These are phyloP conservation scores for Alternaria arbusti DNA, from an alignment of 2,329 filamentous ascomycete genomes.

Conservation along the genomic window DNA sequence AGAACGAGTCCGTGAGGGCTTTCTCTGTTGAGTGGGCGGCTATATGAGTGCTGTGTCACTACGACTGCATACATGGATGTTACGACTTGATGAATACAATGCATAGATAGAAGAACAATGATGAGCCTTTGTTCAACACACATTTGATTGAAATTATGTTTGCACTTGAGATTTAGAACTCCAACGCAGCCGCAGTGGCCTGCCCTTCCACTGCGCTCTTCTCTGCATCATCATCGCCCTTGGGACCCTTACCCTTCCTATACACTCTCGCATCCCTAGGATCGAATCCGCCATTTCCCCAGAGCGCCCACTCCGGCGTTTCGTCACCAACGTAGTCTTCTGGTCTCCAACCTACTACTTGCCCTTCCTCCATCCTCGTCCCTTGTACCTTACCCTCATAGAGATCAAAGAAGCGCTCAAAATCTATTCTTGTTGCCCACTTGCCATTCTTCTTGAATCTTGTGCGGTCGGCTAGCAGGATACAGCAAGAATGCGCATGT, in stretches of 20 bases:
- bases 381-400: slow-evolving; percentile 64
- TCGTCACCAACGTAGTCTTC: slow-evolving; percentile 88
- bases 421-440: slow-evolving; percentile 94
- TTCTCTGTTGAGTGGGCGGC: slow-evolving; percentile 95
- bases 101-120: slow-evolving; percentile 6
- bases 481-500: slow-evolving; percentile 93
- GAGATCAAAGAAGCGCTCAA: slow-evolving; percentile 83
- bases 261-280: slow-evolving; percentile 87
- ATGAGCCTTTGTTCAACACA: background rate
- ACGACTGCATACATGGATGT: background rate
- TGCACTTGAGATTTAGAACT: too few relatives aligned
- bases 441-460: slow-evolving; percentile 77
- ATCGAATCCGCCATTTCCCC: slow-evolving; percentile 94
- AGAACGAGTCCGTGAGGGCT: slow-evolving; percentile 62
- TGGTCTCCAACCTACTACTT: slow-evolving; percentile 70
- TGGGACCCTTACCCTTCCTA: slow-evolving; percentile 74
- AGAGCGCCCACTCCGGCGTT: slow-evolving; percentile 92
- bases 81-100: slow-evolving; percentile 13
- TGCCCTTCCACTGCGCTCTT: slow-evolving; percentile 11
- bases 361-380: slow-evolving; percentile 52
- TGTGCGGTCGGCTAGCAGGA: slow-evolving; percentile 77
- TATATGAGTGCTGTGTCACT: slow-evolving; percentile 62
- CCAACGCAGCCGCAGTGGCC: slow-evolving; percentile 6
- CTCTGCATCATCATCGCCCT: slow-evolving; percentile 25
- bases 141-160: background rate